Base-by-base conservation (phyloP, 352 stramenopile species). In the Globisporangium uncinulatum region DNA sequence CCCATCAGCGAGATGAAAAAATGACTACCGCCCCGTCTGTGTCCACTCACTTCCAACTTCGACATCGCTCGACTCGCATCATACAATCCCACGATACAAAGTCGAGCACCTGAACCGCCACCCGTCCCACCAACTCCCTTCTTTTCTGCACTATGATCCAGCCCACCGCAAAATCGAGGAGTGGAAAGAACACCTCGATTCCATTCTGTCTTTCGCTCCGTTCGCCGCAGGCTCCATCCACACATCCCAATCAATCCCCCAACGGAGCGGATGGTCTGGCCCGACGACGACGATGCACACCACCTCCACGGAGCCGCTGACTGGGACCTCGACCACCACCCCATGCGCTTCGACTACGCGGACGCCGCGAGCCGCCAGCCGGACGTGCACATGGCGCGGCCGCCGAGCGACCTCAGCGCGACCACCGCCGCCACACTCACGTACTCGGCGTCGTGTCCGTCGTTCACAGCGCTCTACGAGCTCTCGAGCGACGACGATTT, bases 401-500 rank as follows among this genome's bases (percentile, higher is more conserved):
- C 54, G 13, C 42, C 19, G 32, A 37, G 20, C 43, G 56, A 47
- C 13, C 24, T 52, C 13, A 42, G 20, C n/a, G 37, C n/a, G 34
- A 54, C 14, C 36, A 17, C 6, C 62, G 56, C 34, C 59, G 59
- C n/a, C 34, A 24, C 60, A 24, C 62, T 91, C 51, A 87, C 81
- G 19, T 83, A 79, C 54, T 91, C 81, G 34, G 77, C 81, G 41
- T 91, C 81, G 31, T 91, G 78, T 54, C 81, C 81, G 56, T 87
- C 78, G 29, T 84, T 91, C 65, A 86, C 81, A 37, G 77, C 70
- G 17, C 45, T 87, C 34, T 85, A 91, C 51, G 67, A 84, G 19
- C 55, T 78, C 59, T 63, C 69, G 36, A 54, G 62, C 29, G 70
- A 86, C 54, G 70, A 86, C 56, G 71, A 84, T 14, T 61, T 86